Conservation (phyloP, 306 rosid species). For the Pueraria montana region DNA sequence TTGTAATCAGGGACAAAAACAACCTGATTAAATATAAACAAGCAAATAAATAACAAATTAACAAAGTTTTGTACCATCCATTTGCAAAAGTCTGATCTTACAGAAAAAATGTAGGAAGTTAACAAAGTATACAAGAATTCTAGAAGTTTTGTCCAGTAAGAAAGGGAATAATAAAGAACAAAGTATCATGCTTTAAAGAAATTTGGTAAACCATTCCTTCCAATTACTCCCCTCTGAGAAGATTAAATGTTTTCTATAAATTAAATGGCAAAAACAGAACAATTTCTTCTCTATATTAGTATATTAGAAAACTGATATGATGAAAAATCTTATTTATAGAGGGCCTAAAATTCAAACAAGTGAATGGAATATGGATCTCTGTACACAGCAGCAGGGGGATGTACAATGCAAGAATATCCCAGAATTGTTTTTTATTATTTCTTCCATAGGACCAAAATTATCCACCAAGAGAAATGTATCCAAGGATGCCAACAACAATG, state of each 20-base stretch:
- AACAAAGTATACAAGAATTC: slow-evolving; percentile 31
- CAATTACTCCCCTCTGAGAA: slow-evolving; percentile 2
- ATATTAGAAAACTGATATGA: slow-evolving; percentile 1
- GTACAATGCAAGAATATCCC: background rate
- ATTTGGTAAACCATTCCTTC: background rate
- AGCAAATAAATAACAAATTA: slow-evolving; percentile 37
- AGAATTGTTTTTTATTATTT: slow-evolving; percentile 28
- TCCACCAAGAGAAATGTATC: background rate
- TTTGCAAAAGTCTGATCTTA: slow-evolving; percentile 35
- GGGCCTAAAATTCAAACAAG: slow-evolving; percentile 26
- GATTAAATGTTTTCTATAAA: background rate
- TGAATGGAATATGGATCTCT: background rate
- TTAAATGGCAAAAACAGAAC: background rate
- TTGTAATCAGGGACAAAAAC: slow-evolving; percentile 96
- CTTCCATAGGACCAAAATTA: slow-evolving; percentile 1
- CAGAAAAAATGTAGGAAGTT: slow-evolving; percentile 18
- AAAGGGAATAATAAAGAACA: slow-evolving; percentile 34
- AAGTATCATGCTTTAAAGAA: slow-evolving; percentile 18
- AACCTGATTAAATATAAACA: slow-evolving; percentile 63
- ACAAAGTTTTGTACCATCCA: slow-evolving; percentile 19
- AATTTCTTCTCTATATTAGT: background rate
- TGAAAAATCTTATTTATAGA: slow-evolving; percentile 5
- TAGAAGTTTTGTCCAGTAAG: background rate
- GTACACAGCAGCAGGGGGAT: background rate
- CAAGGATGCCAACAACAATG: background rate